Evolutionary conservation across 306 rosid genomes (phyloP), one percentile per base, ranked within the genome.

Genomic region (Begonia loranthoides): DNA sequence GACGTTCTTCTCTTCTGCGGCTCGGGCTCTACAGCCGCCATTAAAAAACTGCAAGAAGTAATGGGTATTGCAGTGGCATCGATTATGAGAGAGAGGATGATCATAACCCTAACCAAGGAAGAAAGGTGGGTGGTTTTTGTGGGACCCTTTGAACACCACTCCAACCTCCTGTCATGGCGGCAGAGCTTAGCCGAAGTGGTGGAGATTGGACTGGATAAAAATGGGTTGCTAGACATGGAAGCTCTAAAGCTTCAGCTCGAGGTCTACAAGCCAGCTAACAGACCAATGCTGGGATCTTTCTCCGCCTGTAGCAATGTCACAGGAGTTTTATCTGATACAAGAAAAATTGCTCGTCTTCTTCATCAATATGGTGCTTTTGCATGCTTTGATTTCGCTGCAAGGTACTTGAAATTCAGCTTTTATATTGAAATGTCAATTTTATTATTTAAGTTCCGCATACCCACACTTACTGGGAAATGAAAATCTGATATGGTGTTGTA

Each of bases 251-350:
- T 13, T 4, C 63, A 79, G 41, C 89, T 88, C 9, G 82, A 81
- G 52, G 34, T 12, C 0, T 84, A 59, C 34, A 71, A 79, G 58
- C 11, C 28, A 13, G 58, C 68, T 12, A 70, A 72, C 2, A 47
- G 95, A 48, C 95, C 93, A 8, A 58, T 88, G 38, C 63, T 88
- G 71, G 97, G 95, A 15, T 84, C 95, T 49, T 88, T 88, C 60
- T 84, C 93, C 0, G 89, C 93, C 44, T 84, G 95, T 63, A 88
- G 97, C 52, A 84, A 88, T 66, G 95, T 88, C 33, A 81, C 88
- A 0, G 97, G 97, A 55, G 73, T 84, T 15, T 68, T 46, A 69
- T 55, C 93, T 0, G 78, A 88, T 15, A 84, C 95, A 0, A 39
- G 75, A 24, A 77, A 74, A 13, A 77, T 88, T 56, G 84, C 97